A percentile compares a stretch with the other conserved stretches of the same genome.
Conservation (phyloP, 169 alveolate species). For the Plasmodium coatneyi region DNA sequence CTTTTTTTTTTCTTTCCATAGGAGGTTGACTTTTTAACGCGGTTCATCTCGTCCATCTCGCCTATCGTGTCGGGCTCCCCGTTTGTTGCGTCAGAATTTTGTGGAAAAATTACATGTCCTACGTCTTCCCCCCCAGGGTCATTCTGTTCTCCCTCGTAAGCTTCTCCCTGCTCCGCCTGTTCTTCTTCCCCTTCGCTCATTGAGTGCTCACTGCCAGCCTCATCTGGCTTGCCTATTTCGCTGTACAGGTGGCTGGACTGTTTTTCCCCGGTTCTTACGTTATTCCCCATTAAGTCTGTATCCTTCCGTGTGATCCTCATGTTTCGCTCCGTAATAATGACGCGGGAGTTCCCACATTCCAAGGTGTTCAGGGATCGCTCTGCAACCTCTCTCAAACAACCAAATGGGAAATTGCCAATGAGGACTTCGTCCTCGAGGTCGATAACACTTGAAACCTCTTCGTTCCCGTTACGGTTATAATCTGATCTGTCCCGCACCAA, state of each 20-base stretch:
- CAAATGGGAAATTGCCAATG: slow-evolving; percentile 5
- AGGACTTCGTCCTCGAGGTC: slow-evolving; percentile 31
- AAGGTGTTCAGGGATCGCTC: not conserved
- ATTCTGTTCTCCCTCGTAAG: not conserved
- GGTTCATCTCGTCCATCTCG: not conserved
- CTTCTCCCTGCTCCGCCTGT: not conserved
- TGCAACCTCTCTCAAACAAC: not conserved
- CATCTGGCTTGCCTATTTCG: slow-evolving; percentile 9
- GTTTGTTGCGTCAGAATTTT: not conserved
- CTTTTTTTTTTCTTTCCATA: not conserved
- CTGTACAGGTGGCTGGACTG: slow-evolving; percentile 30
- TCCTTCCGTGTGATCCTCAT: not conserved
- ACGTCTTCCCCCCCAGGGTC: not conserved
- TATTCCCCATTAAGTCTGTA: not conserved
- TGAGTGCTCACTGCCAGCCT: not conserved
- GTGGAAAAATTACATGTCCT: not conserved
- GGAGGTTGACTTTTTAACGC: not conserved
- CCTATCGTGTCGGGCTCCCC: not conserved
- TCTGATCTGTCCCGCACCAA: not conserved
- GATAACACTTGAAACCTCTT: not conserved
- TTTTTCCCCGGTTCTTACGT: not conserved
- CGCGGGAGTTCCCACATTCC: not conserved
- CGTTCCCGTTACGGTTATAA: not conserved
- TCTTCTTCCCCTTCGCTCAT: not conserved
- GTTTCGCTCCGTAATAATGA: not conserved